Evolutionary conservation across 1,284 basidiomycete genomes (phyloP).

Genomic region (Schizophyllum amplum): DNA sequence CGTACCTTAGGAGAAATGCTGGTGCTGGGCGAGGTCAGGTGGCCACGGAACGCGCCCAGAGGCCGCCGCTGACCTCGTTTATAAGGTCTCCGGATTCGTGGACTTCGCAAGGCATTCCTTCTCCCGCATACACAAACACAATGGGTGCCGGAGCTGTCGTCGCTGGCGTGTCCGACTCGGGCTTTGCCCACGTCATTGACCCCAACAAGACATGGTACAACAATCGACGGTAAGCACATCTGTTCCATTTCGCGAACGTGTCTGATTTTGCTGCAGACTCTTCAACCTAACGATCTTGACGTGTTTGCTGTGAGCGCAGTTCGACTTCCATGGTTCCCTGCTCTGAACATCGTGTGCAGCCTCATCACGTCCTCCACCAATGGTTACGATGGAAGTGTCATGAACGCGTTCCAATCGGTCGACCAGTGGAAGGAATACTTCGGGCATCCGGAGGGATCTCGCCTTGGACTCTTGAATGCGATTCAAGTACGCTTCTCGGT

Average conservation of each 20-base stretch:
- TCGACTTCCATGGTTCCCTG: not conserved
- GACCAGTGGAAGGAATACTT: slow-evolving; percentile 55
- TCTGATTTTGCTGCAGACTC: slow-evolving; percentile 30
- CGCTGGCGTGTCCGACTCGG: slow-evolving; percentile 25
- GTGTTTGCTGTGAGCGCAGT: slow-evolving; percentile 43
- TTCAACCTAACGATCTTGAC: slow-evolving; percentile 63
- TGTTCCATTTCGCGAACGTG: not conserved
- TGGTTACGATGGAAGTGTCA: slow-evolving; percentile 71
- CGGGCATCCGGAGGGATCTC: slow-evolving; percentile 41
- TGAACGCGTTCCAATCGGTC: slow-evolving; percentile 69
- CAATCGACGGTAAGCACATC: slow-evolving; percentile 47
- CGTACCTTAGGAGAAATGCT: not conserved
- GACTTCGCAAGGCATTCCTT: slow-evolving; percentile 8
- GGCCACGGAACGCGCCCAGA: not conserved
- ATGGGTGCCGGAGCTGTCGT: slow-evolving; percentile 47
- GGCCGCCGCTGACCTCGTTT: not conserved
- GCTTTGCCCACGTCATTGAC: slow-evolving; percentile 51
- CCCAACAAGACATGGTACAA: slow-evolving; percentile 65
- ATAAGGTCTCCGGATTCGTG: not conserved
- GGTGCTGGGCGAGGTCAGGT: not conserved
- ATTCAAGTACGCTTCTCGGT: slow-evolving; percentile 46
- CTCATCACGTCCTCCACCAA: slow-evolving; percentile 72
- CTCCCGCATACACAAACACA: slow-evolving; percentile 10
- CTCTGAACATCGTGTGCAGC: slow-evolving; percentile 21
- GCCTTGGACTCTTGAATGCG: slow-evolving; percentile 66